phyloP scores from a whole-genome alignment of 1,284 basidiomycete species.

The Rhodofomes roseus region DNA sequence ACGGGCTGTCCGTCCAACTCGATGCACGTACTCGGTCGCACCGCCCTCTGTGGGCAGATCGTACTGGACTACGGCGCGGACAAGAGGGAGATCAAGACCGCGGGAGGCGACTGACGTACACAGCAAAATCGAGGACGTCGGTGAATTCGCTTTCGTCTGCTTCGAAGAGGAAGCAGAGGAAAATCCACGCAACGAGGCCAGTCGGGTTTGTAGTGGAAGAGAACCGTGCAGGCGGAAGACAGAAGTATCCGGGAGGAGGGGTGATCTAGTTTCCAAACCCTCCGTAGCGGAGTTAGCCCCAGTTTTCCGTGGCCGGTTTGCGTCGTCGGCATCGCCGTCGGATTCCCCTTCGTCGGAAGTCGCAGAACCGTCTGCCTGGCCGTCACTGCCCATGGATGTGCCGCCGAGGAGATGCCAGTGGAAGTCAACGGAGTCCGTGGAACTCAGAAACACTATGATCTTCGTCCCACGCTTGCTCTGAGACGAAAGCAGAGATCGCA shows the following conservation, averaged over 20 bases:
- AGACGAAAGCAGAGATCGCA: conserved; percentile 70
- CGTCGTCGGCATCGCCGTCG: conserved; percentile 8
- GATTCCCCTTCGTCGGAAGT: conserved; percentile 22
- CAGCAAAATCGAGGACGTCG: conserved; percentile 69
- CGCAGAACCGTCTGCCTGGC: conserved; percentile 6
- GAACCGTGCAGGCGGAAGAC: conserved; percentile 96
- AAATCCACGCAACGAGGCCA: conserved; percentile 82
- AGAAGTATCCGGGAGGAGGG: conserved; percentile 78
- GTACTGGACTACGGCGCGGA: conserved; percentile 92
- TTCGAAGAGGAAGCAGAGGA: conserved; percentile 43
- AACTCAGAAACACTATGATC: conserved; percentile 95
- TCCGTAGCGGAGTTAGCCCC: conserved; percentile 28
- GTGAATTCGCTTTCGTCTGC: conserved; percentile 21
- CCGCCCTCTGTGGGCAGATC: conserved; percentile 98
- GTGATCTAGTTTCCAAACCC: conserved; percentile 56
- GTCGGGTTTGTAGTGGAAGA: conserved; percentile 78
- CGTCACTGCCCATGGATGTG: conserved; percentile 60
- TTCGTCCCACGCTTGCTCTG: conserved; percentile 50
- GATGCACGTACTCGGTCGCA: conserved; percentile 94
- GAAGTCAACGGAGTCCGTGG: conserved; percentile 97
- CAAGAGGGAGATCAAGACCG: conserved; percentile 95
- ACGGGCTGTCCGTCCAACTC: conserved; percentile 95
- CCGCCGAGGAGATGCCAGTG: conserved; percentile 90
- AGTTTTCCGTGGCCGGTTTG: conserved; percentile 28
- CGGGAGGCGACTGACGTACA: conserved; percentile 98